Evolutionary conservation across 345 rosid species (phyloP).

Genomic region (Turnera subulata): DNA sequence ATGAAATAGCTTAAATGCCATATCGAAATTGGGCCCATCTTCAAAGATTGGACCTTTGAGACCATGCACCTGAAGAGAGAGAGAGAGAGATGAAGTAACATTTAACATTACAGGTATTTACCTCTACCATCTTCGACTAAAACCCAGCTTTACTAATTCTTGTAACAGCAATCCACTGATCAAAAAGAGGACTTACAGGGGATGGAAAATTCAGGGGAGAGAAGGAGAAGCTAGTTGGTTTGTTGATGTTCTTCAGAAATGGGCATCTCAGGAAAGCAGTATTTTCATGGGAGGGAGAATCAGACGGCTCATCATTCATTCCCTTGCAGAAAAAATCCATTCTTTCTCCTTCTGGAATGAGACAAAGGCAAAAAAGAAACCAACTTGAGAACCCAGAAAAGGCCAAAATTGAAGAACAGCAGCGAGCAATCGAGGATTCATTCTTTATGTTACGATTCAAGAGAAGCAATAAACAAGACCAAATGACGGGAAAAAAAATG

Average conservation of each 20-base stretch:
- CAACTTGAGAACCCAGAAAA: neutral
- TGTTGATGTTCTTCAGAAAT: slow-evolving; percentile 72
- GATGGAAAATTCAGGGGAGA: slow-evolving; percentile 41
- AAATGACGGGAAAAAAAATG: too few relatives aligned
- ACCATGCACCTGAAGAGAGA: slow-evolving; percentile 37
- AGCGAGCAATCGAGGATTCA: too few relatives aligned
- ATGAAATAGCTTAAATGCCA: slow-evolving; percentile 76
- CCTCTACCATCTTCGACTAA: too few relatives aligned
- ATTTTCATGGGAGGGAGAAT: slow-evolving; percentile 43
- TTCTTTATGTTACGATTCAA: too few relatives aligned
- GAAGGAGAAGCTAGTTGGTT: slow-evolving; percentile 65
- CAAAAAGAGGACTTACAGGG: slow-evolving; percentile 31
- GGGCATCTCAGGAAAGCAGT: slow-evolving; percentile 60
- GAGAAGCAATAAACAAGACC: too few relatives aligned
- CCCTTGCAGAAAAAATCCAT: slow-evolving; percentile 46
- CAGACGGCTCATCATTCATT: slow-evolving; percentile 38
- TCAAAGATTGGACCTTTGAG: slow-evolving; percentile 87
- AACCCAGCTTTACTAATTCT: neutral
- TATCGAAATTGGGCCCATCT: slow-evolving; percentile 72
- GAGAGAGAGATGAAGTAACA: too few relatives aligned
- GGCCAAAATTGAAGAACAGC: neutral
- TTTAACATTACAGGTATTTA: too few relatives aligned
- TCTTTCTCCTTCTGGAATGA: slow-evolving; percentile 7
- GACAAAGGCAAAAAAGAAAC: neutral
- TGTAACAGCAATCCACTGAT: neutral